phyloP scores from a whole-genome alignment of 257 asterid genomes.

The Solanum piurae region DNA sequence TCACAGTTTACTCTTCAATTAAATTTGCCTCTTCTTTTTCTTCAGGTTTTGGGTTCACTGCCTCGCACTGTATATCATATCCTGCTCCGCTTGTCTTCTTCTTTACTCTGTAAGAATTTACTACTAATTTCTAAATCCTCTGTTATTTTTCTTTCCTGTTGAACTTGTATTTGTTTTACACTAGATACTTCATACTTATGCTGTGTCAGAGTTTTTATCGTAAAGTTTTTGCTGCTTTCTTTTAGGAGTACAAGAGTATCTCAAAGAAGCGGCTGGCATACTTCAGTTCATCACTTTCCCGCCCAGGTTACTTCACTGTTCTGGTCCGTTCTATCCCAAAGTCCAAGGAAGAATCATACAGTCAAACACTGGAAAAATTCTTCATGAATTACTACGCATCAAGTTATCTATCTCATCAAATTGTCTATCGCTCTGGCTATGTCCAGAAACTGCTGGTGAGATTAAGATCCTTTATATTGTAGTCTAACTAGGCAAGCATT shows the following conservation, averaged over 20 bases:
- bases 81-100: conserved; percentile 15
- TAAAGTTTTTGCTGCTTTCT: neutral
- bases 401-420: conserved; percentile 30
- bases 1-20: neutral
- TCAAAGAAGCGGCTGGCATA: conserved; percentile 7
- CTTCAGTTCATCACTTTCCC: conserved; percentile 12
- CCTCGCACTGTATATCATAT: conserved; percentile 16
- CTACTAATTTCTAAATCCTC: neutral
- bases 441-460: conserved; percentile 24
- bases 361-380: conserved; percentile 14
- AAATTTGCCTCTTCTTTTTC: neutral
- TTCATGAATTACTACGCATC: conserved; percentile 22
- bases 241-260: conserved; percentile 11
- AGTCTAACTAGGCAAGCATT: neutral
- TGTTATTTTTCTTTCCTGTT: neutral
- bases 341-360: conserved; percentile 9
- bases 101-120: conserved; percentile 23
- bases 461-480: neutral
- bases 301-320: conserved; percentile 25
- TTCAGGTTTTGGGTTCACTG: conserved; percentile 36
- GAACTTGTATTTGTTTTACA: neutral
- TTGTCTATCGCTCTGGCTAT: conserved; percentile 15
- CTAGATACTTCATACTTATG: neutral
- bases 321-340: conserved; percentile 31
- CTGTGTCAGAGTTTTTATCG: neutral